Evolutionary conservation across 2,329 filamentous ascomycete genomes (phyloP).

Genomic region (Parastagonospora nodorum): DNA sequence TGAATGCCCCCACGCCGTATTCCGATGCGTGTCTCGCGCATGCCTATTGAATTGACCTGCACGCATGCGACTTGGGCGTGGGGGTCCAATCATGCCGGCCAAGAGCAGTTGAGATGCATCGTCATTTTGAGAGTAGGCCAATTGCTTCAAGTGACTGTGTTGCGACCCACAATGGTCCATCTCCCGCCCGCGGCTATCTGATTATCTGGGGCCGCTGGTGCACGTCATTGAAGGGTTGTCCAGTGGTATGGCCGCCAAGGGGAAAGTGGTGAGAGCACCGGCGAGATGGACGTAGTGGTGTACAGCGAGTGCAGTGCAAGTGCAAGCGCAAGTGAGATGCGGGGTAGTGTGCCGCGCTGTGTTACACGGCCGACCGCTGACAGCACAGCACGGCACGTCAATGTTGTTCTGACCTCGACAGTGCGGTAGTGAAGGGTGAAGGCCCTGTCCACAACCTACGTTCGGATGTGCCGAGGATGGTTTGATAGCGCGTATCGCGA

Average conservation of each 20-base stretch:
- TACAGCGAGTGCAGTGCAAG: constrained; percentile 11
- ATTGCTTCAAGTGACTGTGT: not conserved
- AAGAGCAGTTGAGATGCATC: constrained; percentile 1
- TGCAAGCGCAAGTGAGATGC: constrained; percentile 15
- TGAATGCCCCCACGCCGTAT: constrained; percentile 9
- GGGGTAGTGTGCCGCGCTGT: constrained; percentile 21
- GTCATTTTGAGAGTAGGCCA: not conserved
- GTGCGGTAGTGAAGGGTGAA: not conserved
- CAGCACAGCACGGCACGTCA: constrained; percentile 1
- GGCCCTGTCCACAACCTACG: no score
- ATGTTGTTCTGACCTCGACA: not conserved
- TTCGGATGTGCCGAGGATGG: no score
- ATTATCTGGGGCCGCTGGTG: constrained; percentile 18
- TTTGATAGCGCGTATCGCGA: constrained; percentile 14
- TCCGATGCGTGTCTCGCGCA: constrained; percentile 24
- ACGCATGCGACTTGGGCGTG: constrained; percentile 14
- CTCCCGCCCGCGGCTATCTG: constrained; percentile 17
- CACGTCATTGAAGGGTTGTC: constrained; percentile 16
- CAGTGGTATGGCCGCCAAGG: constrained; percentile 4
- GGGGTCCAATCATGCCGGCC: constrained; percentile 18
- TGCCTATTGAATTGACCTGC: constrained; percentile 26
- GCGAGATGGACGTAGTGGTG: constrained; percentile 1
- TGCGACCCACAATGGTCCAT: constrained; percentile 4
- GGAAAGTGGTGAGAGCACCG: constrained; percentile 6
- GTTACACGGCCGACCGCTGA: constrained; percentile 13